Evolutionary conservation across 495 filamentous ascomycete genomes (phyloP), one percentile per base, ranked within the genome.

Genomic region (Glarea lozoyensis): DNA sequence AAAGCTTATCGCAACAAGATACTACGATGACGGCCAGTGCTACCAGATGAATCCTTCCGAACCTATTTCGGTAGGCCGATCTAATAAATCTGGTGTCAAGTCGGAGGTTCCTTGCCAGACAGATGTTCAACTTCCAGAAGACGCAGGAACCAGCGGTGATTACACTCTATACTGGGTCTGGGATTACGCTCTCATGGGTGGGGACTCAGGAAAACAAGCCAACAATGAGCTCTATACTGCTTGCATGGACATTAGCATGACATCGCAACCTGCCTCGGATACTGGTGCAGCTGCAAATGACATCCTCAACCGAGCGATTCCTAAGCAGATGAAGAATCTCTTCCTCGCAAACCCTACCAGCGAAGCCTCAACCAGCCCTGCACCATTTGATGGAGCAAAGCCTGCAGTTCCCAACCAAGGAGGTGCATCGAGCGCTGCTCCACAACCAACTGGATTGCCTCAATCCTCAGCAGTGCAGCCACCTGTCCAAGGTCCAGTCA

Each of bases 121-220:
- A 22, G 81, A 92, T 52, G 60, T 93, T 30, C 61, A 72, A 31
- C 60, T 96, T 27, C 88, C 88, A 2, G 46, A 55, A 2, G 53
- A 60, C 34, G 75, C 78, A 12, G 72, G 70, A 12, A 47, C 57
- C 1, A 46, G 53, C 35, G 76, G 81, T 15, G 72, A 69, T 21
- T 81, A 82, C 47, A 86, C 86, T 0, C 58, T 92, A 30, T 89
- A 94, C 63, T 96, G 88, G 88, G 78, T 94, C 3, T 94, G 88
- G 88, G 80, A 93, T 50, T 96, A 86, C 86, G 79, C 82, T 3
- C 81, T 75, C 0, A 60, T 59, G 10, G 60, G 72, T 11, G 57
- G 55, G 53, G 69, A 62, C 34, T 55, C 25, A 21, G 23, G 36
- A 42, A 61, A 39, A 24, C 55, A 69, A 11, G 54, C 72, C 0